Conservation (phyloP, 169 alveolate species). For the Besnoitia besnoiti region DNA sequence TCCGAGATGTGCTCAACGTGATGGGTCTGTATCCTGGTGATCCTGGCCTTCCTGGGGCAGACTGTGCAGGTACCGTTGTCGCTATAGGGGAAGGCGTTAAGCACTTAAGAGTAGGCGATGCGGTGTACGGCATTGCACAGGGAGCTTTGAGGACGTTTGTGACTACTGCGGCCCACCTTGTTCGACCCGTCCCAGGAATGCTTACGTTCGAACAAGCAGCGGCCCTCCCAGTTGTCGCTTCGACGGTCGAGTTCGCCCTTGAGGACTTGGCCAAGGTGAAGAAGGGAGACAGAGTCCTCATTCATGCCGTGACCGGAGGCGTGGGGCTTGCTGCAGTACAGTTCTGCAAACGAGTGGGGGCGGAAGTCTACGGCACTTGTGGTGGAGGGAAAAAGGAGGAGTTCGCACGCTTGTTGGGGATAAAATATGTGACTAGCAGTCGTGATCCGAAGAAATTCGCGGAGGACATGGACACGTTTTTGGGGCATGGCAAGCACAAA, state of each 20-base stretch:
- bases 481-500: slow-evolving; percentile 40
- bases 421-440: slow-evolving; percentile 70
- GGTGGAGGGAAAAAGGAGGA: slow-evolving; percentile 75
- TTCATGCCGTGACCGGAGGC: slow-evolving; percentile 81
- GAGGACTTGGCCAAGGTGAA: slow-evolving; percentile 77
- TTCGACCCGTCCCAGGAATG: slow-evolving; percentile 64
- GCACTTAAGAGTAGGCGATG: slow-evolving; percentile 68
- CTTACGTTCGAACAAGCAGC: slow-evolving; percentile 76
- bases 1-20: slow-evolving; percentile 77
- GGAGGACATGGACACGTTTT: slow-evolving; percentile 62
- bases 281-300: slow-evolving; percentile 72
- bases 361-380: slow-evolving; percentile 77
- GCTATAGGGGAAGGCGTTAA: slow-evolving; percentile 71
- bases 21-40: slow-evolving; percentile 83
- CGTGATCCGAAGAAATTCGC: slow-evolving; percentile 72
- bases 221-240: slow-evolving; percentile 76
- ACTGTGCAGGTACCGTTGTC: slow-evolving; percentile 76
- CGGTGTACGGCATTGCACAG: slow-evolving; percentile 77
- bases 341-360: slow-evolving; percentile 76
- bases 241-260: slow-evolving; percentile 76
- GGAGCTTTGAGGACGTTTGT: slow-evolving; percentile 59
- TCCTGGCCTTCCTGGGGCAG: slow-evolving; percentile 84
- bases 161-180: slow-evolving; percentile 64
- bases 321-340: slow-evolving; percentile 79
- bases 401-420: slow-evolving; percentile 67